Conservation (phyloP, 495 filamentous ascomycete species). For the Haplographium delicatum region DNA sequence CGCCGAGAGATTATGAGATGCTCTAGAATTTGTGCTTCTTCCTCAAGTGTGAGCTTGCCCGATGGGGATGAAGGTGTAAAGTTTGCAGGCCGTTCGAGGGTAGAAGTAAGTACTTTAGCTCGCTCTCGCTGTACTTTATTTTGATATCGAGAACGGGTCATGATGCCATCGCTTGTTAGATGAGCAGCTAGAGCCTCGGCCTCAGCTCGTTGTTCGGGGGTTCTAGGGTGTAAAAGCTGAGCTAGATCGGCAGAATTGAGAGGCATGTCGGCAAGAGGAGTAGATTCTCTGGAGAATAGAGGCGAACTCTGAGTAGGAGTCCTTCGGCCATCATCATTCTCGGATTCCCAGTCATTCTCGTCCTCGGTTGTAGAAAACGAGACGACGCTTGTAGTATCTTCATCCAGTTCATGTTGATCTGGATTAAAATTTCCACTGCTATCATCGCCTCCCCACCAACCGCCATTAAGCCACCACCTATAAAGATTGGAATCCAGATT, state of each 20-base stretch:
- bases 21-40: constrained; percentile 78
- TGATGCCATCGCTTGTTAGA: constrained; percentile 58
- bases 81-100: constrained; percentile 29
- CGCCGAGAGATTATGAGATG: constrained; percentile 68
- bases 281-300: constrained; percentile 46
- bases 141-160: constrained; percentile 76
- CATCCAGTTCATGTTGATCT: constrained; percentile 42
- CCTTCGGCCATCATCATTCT: constrained; percentile 54
- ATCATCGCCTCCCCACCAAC: constrained; percentile 79
- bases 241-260: constrained; percentile 68
- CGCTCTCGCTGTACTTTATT: constrained; percentile 59
- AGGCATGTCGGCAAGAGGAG: constrained; percentile 55
- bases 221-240: constrained; percentile 76
- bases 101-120: constrained; percentile 57
- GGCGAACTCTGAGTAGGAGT: constrained; percentile 62
- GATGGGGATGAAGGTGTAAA: constrained; percentile 14
- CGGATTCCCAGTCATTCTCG: constrained; percentile 32
- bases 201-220: constrained; percentile 69
- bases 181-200: constrained; percentile 80
- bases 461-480: constrained; percentile 70
- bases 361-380: constrained; percentile 48
- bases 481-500: constrained; percentile 70
- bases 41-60: constrained; percentile 52
- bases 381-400: constrained; percentile 74
- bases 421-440: constrained; percentile 64